Percentiles rank a stretch among this genome's conserved stretches.
Evolutionary conservation across 106 monocot species (phyloP).

Genomic region (Dendrobium officinale): DNA sequence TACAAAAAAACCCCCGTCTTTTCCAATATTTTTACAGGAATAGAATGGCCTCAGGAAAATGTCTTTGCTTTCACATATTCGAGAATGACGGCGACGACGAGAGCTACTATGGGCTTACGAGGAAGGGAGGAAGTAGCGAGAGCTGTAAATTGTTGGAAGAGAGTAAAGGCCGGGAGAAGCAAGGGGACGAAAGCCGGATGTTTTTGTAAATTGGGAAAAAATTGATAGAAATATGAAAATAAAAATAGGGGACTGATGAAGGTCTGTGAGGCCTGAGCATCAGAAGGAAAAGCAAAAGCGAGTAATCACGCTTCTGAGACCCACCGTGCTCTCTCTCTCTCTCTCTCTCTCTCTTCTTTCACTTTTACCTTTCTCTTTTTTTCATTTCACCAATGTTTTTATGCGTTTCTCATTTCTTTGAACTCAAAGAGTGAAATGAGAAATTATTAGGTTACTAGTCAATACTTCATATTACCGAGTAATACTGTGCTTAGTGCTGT

Average conservation of each 20-base stretch:
- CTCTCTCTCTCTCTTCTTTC: not conserved
- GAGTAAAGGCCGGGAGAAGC: not conserved
- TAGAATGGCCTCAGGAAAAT: not conserved
- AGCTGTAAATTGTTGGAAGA: not conserved
- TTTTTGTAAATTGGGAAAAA: not conserved
- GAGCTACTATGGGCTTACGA: not conserved
- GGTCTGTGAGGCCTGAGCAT: not conserved
- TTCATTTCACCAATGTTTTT: no score
- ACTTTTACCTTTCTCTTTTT: not conserved
- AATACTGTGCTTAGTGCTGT: no score
- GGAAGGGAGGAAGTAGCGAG: not conserved
- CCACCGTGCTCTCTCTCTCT: not conserved
- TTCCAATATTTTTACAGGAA: not conserved
- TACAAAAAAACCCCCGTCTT: not conserved
- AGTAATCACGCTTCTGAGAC: slow-evolving; percentile 3
- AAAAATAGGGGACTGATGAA: not conserved
- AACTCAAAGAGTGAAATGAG: no score
- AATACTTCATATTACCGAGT: no score
- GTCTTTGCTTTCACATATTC: not conserved
- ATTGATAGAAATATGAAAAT: not conserved
- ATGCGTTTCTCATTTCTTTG: no score
- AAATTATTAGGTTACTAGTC: no score
- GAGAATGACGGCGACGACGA: not conserved
- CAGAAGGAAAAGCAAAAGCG: slow-evolving; percentile 4
- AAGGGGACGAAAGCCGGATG: not conserved